Evolutionary conservation across 768 basidiomycete species (phyloP), one percentile per base, ranked within the genome.

Genomic region (Heimioporus sp.): DNA sequence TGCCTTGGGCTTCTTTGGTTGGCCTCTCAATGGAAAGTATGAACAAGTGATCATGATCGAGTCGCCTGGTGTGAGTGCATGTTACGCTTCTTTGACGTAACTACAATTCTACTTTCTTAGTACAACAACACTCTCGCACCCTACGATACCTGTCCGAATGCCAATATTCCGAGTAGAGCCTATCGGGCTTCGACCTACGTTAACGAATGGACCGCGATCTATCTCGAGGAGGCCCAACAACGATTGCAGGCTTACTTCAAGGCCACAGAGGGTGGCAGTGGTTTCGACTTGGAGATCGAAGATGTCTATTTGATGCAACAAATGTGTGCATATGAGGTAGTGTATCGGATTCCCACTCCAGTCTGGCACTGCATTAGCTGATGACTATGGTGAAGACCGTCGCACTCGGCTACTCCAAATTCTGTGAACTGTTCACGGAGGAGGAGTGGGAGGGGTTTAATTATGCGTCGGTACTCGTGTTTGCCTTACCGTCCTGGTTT

Each of bases 401-500:
- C 43, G 89, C 92, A 0, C 76, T 96, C 11, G 92, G 92, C 9
- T 95, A 92, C 64, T 93, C 91, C 13, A 86, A 85, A 57, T 98
- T 95, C 72, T 98, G 93, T 56, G 83, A 85, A 50, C 73, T 97
- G 4, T 98, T 98, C 70, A 92, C 91, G 0, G 79, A 87, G 61
- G 84, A 90, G 40, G 94, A 97, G 68, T 98, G 93, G 94, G 86
- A 90, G 64, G 92, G 92, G 0, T 96, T 93, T 66, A 81, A 91
- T 65, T 96, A 97, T 55, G 78, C 87, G 82, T 90, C 58, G 51
- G 86, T 72, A 2, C 11, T 46, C 10, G 21, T 37, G 15, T 12
- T 30, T 40, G 19, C 5, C 30, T 37, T 19, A 37, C 16, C 5
- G 12, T 20, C 36, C 4, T 17, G 19, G 15, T 16, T 30, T 58